Evolutionary conservation across 345 rosid species (phyloP), one percentile per base, ranked within the genome.

Genomic region (Gossypium australe): DNA sequence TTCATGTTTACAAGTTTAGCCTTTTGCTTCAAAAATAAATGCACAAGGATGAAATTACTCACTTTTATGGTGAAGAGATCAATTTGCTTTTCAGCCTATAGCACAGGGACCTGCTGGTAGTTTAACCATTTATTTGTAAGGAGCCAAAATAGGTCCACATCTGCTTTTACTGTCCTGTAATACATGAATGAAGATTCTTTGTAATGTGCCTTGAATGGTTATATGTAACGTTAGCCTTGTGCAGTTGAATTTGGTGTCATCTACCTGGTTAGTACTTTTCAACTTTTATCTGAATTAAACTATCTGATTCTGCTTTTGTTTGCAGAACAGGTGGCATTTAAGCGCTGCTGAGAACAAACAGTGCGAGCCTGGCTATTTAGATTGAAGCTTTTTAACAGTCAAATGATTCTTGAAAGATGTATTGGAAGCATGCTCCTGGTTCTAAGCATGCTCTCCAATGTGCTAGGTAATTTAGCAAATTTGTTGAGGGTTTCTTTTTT

Each of bases 331-430:
- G 52, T 76, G 69, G 79, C 73, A 59, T 77, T 76, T 60, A 73
- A 76, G 61, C 74, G 74, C 79, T 29, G 60, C 72, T 70, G 58
- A 62, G 60, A 74, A 72, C 13, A 9, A 56, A 70, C 47, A 60
- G 45, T 17, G 71, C 6, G 25, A 14, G 73, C 64, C 52, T 49
- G 34, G 17, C 41, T 49, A 70, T 66, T 56, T 24, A 24, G 38
- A 11, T 74, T 67, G 67, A 18, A 74, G 75, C 41, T 73, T 49
- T 78, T 29, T 79, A 44, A 71, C 2, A 79, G 78, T 63, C 78
- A 63, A 67, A 94, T 89, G 95, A 81, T 87, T 86, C 80, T 65
- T 78, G 75, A 70, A 17, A 86, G 79, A 86, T 81, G 87, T 84
- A 76, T 81, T 75, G 80, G 82, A 80, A 77, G 77, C 64, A 49